Percentiles rank a stretch among this genome's conserved stretches.
Conservation (phyloP, 2,329 filamentous ascomycete genomes). For the Trichoderma brevicompactum region DNA sequence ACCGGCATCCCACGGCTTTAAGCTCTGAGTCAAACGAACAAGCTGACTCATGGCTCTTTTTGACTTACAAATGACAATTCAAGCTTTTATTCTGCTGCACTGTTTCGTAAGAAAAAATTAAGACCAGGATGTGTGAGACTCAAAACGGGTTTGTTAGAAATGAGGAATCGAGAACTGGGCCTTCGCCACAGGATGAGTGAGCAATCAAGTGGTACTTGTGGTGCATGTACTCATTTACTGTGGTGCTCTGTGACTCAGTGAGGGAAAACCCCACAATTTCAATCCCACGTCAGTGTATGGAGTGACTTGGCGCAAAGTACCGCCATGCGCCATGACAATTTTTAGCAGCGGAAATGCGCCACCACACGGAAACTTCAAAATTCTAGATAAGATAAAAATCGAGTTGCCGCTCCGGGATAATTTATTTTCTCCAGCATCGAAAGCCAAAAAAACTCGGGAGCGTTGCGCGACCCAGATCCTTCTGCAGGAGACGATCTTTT, state of each 20-base stretch:
- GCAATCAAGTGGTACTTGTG: background rate
- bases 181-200: background rate
- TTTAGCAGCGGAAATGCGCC: constrained; percentile 24
- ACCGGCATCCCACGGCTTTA: background rate
- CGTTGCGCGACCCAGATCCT: no score
- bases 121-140: background rate
- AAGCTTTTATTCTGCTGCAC: background rate
- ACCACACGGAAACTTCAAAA: constrained; percentile 27
- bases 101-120: background rate
- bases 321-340: background rate
- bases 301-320: constrained; percentile 14
- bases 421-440: constrained; percentile 7
- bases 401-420: background rate
- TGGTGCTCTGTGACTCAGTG: constrained; percentile 13
- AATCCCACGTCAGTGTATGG: constrained; percentile 1
- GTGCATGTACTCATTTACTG: constrained; percentile 1
- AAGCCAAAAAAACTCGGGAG: background rate
- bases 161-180: background rate
- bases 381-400: constrained; percentile 31
- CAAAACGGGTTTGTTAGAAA: background rate
- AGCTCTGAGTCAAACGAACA: constrained; percentile 15
- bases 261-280: background rate
- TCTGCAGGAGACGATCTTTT: background rate
- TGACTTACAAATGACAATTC: background rate
- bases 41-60: background rate